phyloP scores from a whole-genome alignment of 306 rosid species.

The Gastrolobium villosum region DNA sequence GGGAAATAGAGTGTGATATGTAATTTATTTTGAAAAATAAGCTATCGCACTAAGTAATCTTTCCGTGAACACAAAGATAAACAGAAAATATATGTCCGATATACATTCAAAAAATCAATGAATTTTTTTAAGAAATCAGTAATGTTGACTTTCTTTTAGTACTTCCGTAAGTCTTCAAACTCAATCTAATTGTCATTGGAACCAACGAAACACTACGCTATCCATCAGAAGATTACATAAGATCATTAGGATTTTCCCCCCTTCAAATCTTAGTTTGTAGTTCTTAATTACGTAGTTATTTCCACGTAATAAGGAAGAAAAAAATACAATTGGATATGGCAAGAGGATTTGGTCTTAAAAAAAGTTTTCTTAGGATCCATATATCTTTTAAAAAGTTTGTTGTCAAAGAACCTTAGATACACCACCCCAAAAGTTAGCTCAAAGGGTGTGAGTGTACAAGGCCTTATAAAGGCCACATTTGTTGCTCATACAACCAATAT shows the following conservation, averaged over 20 bases:
- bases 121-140: not conserved
- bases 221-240: not conserved
- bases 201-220: not conserved
- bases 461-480: too few species aligned
- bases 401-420: too few species aligned
- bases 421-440: too few species aligned
- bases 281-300: not conserved
- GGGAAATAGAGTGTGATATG: too few species aligned
- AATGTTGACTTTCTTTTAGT: not conserved
- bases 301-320: not conserved
- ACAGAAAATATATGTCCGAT: not conserved
- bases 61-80: not conserved
- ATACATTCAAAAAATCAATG: not conserved
- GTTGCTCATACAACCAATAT: too few species aligned
- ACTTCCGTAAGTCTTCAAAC: not conserved
- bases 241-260: not conserved
- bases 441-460: too few species aligned
- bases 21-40: too few species aligned
- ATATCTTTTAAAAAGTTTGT: not conserved
- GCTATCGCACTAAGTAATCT: too few species aligned
- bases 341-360: not conserved
- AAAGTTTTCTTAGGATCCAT: constrained; percentile 3
- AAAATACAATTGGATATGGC: not conserved
- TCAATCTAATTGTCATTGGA: not conserved
- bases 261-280: not conserved